These are phyloP conservation scores for Acacia acuminata DNA, from an alignment of 306 rosid genomes.

Conservation along the genomic window DNA sequence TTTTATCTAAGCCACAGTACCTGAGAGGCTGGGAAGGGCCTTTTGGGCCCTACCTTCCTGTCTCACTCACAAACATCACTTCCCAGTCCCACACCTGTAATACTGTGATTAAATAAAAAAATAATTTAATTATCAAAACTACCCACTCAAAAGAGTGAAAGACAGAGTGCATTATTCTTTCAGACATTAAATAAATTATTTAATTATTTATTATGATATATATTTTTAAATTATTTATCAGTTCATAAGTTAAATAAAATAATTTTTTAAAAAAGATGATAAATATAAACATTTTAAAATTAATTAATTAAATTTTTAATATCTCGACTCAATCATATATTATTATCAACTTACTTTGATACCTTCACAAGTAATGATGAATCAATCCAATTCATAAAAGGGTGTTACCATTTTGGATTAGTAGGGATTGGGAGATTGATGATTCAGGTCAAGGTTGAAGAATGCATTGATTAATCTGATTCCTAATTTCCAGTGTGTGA, in stretches of 20 bases:
- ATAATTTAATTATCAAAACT: not conserved
- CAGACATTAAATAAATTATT: no score
- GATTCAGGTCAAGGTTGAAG: not conserved
- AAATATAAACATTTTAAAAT: no score
- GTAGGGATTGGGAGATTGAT: not conserved
- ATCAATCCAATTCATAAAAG: not conserved
- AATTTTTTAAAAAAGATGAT: no score
- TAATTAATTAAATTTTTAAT: no score
- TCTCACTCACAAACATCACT: not conserved
- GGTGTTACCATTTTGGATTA: not conserved
- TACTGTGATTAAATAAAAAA: not conserved
- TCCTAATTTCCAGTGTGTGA: not conserved
- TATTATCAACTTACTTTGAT: not conserved
- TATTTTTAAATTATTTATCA: no score
- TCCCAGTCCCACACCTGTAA: not conserved
- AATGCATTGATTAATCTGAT: not conserved
- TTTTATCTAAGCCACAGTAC: not conserved
- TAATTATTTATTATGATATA: no score
- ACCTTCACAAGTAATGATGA: not conserved
- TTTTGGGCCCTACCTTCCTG: slow-evolving; percentile 14
- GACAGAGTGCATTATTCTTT: no score
- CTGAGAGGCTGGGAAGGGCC: not conserved
- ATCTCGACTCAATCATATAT: no score
- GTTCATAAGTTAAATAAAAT: no score
- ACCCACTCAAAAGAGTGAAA: no score